phyloP scores from a whole-genome alignment of 208 protist species.

The Trypanosoma rangeli region DNA sequence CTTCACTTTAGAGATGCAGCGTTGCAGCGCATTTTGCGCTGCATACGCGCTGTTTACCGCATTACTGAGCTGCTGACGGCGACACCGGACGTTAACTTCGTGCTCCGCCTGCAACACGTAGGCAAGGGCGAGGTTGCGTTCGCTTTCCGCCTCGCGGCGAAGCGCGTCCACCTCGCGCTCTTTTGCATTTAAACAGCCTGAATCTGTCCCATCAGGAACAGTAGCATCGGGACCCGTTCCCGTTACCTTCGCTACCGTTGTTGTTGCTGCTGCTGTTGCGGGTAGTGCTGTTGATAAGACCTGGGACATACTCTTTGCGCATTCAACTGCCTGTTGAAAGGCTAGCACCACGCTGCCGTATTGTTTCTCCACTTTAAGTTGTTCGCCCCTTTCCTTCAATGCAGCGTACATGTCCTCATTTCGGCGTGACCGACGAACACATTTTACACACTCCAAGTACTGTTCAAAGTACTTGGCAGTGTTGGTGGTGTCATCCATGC shows the following conservation, averaged over 20 bases:
- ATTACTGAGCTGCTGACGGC: slow-evolving; percentile 74
- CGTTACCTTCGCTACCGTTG: neutral
- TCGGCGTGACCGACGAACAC: slow-evolving; percentile 35
- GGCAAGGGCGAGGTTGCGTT: slow-evolving; percentile 83
- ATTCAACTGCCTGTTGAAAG: slow-evolving; percentile 59
- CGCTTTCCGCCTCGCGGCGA: slow-evolving; percentile 73
- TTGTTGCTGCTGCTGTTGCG: slow-evolving; percentile 1
- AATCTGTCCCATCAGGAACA: neutral
- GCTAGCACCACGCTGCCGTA: slow-evolving; percentile 49
- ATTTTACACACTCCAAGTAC: slow-evolving; percentile 54
- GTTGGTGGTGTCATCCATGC: slow-evolving; percentile 47
- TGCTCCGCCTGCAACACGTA: slow-evolving; percentile 81
- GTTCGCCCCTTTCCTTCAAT: slow-evolving; percentile 74
- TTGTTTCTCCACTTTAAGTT: slow-evolving; percentile 62
- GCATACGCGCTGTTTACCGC: slow-evolving; percentile 86
- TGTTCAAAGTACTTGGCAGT: slow-evolving; percentile 67
- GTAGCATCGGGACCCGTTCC: neutral
- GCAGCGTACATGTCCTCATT: slow-evolving; percentile 58
- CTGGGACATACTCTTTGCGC: slow-evolving; percentile 30
- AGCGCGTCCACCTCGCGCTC: slow-evolving; percentile 55
- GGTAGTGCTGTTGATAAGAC: neutral
- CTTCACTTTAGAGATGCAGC: slow-evolving; percentile 51
- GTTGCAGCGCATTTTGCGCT: slow-evolving; percentile 78
- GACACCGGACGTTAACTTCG: slow-evolving; percentile 82
- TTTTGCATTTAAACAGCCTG: neutral